phyloP scores from a whole-genome alignment of 805 yeast species.

The Wickerhamomyces subpelliculosus region DNA sequence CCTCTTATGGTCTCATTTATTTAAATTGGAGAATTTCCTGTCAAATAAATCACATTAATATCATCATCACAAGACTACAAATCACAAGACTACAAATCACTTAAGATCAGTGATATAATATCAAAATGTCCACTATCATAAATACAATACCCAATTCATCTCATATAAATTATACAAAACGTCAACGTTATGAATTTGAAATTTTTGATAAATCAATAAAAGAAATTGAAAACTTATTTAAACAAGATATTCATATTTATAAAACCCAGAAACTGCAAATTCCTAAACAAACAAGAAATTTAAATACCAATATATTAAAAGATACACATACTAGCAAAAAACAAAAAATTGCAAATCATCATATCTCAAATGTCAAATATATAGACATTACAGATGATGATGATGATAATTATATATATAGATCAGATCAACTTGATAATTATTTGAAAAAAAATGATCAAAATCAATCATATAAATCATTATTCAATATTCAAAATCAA shows the following conservation, averaged over 20 bases:
- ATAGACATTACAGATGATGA: no score
- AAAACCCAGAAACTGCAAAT: neutral
- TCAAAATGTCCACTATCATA: neutral
- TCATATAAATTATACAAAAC: conserved; percentile 9
- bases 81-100: no score
- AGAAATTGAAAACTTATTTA: conserved; percentile 1
- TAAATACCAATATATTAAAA: neutral
- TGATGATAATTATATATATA: neutral
- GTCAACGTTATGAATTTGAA: conserved; percentile 2
- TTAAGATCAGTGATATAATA: no score
- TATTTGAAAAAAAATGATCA: neutral
- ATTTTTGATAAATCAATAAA: conserved; percentile 2
- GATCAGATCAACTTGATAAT: neutral
- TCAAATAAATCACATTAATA: no score
- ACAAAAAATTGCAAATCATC: neutral
- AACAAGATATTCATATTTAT: neutral
- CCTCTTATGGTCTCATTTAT: no score
- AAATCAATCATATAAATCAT: neutral
- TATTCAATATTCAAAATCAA: neutral
- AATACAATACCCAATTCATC: neutral
- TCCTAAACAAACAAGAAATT: neutral
- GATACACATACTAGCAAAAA: no score
- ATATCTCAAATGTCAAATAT: neutral
- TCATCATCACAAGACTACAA: no score
- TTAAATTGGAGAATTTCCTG: no score